Conservation (phyloP, 2,329 filamentous ascomycete species). For the Exophiala alcalophila region DNA sequence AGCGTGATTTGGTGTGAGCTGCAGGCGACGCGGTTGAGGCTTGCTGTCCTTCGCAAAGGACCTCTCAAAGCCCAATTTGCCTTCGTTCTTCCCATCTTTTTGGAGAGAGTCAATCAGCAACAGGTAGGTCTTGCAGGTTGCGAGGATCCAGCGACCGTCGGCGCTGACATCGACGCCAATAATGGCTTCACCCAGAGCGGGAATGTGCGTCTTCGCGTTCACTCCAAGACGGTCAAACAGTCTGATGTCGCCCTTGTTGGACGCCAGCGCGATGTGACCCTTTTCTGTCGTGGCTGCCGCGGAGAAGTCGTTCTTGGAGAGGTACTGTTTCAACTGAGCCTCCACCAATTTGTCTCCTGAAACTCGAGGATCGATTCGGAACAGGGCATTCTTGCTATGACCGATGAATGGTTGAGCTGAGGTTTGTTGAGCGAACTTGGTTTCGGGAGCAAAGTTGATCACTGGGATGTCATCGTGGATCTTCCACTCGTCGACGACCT, state of each 20-base stretch:
- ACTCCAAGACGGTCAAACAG: conserved; percentile 95
- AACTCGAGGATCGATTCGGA: conserved; percentile 87
- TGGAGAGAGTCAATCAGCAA: conserved; percentile 89
- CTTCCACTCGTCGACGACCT: conserved; percentile 98
- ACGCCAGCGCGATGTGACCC: conserved; percentile 93
- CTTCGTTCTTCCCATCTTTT: conserved; percentile 90
- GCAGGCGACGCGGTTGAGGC: conserved; percentile 86
- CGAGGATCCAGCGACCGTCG: conserved; percentile 92
- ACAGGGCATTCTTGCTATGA: conserved; percentile 87
- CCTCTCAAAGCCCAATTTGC: conserved; percentile 96
- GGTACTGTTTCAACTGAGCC: conserved; percentile 89
- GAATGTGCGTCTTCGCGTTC: conserved; percentile 95
- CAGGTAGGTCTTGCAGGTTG: conserved; percentile 90
- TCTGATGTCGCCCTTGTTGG: conserved; percentile 95
- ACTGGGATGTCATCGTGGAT: conserved; percentile 94
- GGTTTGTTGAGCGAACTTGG: conserved; percentile 97
- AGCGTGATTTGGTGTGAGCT: conserved; percentile 84
- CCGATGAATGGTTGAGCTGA: conserved; percentile 92
- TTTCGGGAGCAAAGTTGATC: conserved; percentile 87
- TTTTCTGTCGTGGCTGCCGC: conserved; percentile 92
- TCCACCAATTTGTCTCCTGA: conserved; percentile 91
- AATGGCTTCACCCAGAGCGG: conserved; percentile 90
- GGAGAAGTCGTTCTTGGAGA: conserved; percentile 95
- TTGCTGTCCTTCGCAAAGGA: conserved; percentile 89
- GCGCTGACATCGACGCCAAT: conserved; percentile 93